Conservation (phyloP, 352 stramenopile genomes). For the Poterioochromonas sp. region DNA sequence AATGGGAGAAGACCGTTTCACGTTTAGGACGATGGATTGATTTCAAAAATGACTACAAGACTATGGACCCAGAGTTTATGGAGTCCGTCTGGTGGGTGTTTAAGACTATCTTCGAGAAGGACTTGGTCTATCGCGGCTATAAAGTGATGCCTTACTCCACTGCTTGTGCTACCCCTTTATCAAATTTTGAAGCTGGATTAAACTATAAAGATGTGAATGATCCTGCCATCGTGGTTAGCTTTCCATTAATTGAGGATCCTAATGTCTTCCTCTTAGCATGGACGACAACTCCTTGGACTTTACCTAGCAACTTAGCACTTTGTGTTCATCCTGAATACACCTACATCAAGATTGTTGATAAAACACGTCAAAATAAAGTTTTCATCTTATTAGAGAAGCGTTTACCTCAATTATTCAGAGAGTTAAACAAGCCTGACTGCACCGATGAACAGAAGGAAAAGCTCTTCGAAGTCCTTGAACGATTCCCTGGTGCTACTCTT, state of each 20-base stretch:
- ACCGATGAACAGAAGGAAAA: constrained; percentile 74
- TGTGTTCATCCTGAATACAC: constrained; percentile 90
- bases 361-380: constrained; percentile 63
- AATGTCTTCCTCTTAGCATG: constrained; percentile 74
- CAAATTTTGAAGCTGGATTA: constrained; percentile 97
- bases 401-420: constrained; percentile 88
- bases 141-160: constrained; percentile 99
- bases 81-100: constrained; percentile 99
- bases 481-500: constrained; percentile 75
- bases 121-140: constrained; percentile 96
- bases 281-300: constrained; percentile 99
- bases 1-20: constrained; percentile 96
- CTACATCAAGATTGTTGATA: constrained; percentile 95
- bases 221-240: constrained; percentile 91
- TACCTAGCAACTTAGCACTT: constrained; percentile 94
- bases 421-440: constrained; percentile 93
- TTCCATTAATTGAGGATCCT: constrained; percentile 76
- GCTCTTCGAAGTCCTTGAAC: constrained; percentile 77
- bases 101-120: constrained; percentile 92
- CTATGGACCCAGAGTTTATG: constrained; percentile 99
- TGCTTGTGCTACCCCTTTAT: constrained; percentile 90
- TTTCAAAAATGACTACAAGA: constrained; percentile 99
- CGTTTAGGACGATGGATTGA: constrained; percentile 98
- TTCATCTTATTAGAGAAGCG: constrained; percentile 87
- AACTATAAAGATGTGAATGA: constrained; percentile 97